phyloP scores from a whole-genome alignment of 2,329 filamentous ascomycete species.

The Mariannaea sp. region DNA sequence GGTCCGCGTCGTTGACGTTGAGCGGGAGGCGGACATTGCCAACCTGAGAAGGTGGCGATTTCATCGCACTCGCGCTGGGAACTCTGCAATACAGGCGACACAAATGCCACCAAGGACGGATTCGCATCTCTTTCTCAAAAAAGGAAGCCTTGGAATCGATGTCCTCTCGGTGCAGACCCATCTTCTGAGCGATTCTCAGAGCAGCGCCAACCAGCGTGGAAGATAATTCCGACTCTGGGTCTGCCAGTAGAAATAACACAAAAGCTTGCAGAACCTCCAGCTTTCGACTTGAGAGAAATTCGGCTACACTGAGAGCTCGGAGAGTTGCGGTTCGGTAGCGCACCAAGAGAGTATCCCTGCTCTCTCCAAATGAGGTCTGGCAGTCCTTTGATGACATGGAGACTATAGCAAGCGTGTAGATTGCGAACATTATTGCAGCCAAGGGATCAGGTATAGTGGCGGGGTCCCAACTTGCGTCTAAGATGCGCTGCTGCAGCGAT shows the following conservation, averaged over 20 bases:
- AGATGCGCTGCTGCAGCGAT: slow-evolving; percentile 38
- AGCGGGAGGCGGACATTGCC: slow-evolving; percentile 48
- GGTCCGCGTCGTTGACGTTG: slow-evolving; percentile 60
- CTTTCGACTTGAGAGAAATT: slow-evolving; percentile 36
- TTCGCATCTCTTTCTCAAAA: slow-evolving; percentile 38
- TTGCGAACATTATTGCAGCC: slow-evolving; percentile 35
- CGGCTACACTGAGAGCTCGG: slow-evolving; percentile 33
- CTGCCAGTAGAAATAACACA: slow-evolving; percentile 37
- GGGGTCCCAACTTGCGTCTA: slow-evolving; percentile 39
- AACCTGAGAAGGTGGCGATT: slow-evolving; percentile 12
- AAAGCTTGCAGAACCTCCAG: slow-evolving; percentile 41
- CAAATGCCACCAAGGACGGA: slow-evolving; percentile 39
- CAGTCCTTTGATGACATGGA: slow-evolving; percentile 29
- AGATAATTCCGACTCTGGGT: slow-evolving; percentile 38
- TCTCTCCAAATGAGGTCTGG: slow-evolving; percentile 19
- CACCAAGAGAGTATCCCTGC: slow-evolving; percentile 18
- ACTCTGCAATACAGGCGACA: slow-evolving; percentile 27
- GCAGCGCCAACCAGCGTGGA: slow-evolving; percentile 32
- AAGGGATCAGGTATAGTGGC: slow-evolving; percentile 23
- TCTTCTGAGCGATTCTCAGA: slow-evolving; percentile 33
- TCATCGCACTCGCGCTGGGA: slow-evolving; percentile 11
- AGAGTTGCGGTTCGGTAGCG: slow-evolving; percentile 34
- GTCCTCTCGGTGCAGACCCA: slow-evolving; percentile 30
- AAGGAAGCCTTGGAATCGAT: slow-evolving; percentile 21
- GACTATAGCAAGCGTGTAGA: slow-evolving; percentile 37